Percentiles rank a stretch among this genome's conserved stretches.
These are phyloP conservation scores for Lachancea nothofagi DNA, from an alignment of 805 yeast species.

Conservation along the genomic window DNA sequence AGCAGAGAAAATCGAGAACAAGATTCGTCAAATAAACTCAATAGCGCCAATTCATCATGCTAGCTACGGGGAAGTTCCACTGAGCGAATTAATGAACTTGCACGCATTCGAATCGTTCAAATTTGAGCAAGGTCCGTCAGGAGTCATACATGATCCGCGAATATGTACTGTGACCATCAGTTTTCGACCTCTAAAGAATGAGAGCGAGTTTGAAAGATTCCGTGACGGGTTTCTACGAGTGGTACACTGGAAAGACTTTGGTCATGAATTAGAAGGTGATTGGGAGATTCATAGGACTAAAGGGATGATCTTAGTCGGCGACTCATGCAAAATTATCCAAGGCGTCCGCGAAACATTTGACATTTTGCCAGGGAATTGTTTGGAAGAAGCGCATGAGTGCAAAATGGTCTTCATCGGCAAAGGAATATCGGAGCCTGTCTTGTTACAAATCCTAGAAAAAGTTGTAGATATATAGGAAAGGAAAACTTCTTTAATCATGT, in stretches of 20 bases:
- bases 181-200: conserved; percentile 37
- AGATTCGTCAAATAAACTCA: conserved; percentile 50
- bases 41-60: conserved; percentile 64
- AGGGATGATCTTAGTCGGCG: conserved; percentile 54
- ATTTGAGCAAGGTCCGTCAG: conserved; percentile 9
- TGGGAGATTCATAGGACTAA: conserved; percentile 77
- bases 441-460: conserved; percentile 22
- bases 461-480: background rate
- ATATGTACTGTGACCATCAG: conserved; percentile 49
- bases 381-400: conserved; percentile 37
- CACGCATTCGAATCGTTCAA: conserved; percentile 60
- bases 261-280: conserved; percentile 40
- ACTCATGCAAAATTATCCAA: conserved; percentile 60
- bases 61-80: conserved; percentile 63
- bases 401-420: conserved; percentile 77
- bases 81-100: conserved; percentile 63
- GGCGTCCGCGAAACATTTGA: conserved; percentile 95
- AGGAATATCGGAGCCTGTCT: conserved; percentile 38
- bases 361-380: conserved; percentile 42
- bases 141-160: conserved; percentile 44
- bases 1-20: conserved; percentile 32
- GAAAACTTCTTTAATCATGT: conserved; percentile 15
- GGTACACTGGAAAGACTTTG: conserved; percentile 57
- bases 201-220: conserved; percentile 39
- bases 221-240: conserved; percentile 59